Percentiles rank a stretch among this genome's conserved stretches.
Conservation (phyloP, 1,139 yeast species). For the Nakaseomyces delphensis region DNA sequence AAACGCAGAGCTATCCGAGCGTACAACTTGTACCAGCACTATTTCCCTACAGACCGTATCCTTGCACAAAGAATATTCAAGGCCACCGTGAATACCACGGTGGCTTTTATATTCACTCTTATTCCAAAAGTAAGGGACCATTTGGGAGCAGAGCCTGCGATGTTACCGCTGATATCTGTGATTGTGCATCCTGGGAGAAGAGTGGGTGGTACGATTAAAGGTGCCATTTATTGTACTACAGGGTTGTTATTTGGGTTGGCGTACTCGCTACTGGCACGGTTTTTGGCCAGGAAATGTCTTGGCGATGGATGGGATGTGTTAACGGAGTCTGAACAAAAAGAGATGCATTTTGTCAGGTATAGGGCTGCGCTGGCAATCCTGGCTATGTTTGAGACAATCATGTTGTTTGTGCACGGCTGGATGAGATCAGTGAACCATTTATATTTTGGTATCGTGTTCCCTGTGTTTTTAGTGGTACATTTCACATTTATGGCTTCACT, state of each 20-base stretch:
- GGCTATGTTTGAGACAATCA: constrained; percentile 38
- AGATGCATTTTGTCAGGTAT: constrained; percentile 26
- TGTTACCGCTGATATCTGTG: constrained; percentile 39
- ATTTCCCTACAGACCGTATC: constrained; percentile 27
- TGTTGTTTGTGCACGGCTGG: constrained; percentile 43
- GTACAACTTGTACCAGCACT: constrained; percentile 8
- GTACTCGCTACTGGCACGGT: constrained; percentile 37
- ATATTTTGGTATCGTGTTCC: constrained; percentile 39
- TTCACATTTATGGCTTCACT: constrained; percentile 37
- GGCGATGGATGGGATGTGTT: constrained; percentile 24
- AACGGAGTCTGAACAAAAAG: constrained; percentile 27
- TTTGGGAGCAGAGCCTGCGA: constrained; percentile 37
- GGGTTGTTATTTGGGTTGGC: constrained; percentile 39
- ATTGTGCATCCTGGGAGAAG: constrained; percentile 44
- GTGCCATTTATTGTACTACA: constrained; percentile 34
- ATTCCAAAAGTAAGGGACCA: constrained; percentile 32
- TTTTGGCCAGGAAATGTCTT: constrained; percentile 34
- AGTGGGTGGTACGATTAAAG: constrained; percentile 40
- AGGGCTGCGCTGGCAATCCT: constrained; percentile 37
- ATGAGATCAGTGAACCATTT: constrained; percentile 40
- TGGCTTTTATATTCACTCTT: constrained; percentile 35
- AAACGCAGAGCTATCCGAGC: constrained; percentile 4
- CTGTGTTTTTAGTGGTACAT: constrained; percentile 41
- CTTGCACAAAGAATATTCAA: constrained; percentile 35
- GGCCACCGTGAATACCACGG: constrained; percentile 34